Evolutionary conservation across 192 early-diverging fungal species (phyloP), one percentile per base, ranked within the genome.

Genomic region (Mortierella hygrophila): DNA sequence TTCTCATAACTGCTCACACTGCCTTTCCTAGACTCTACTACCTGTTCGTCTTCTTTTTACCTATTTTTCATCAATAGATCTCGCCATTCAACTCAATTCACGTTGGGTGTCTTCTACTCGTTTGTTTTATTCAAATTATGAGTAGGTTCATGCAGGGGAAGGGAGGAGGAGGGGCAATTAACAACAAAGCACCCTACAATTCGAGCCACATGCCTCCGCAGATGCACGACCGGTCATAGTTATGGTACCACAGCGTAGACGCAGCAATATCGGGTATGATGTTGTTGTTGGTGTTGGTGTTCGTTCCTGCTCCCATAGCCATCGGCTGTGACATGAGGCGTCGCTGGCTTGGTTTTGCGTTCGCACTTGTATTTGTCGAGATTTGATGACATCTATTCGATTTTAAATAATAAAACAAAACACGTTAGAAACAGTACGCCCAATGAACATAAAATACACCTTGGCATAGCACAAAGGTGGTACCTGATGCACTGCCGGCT

Each of bases 181-280:
- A 21, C 49, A 18, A 52, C 49, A 0, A 29, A 13, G 60, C 4
- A 38, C 13, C 2, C 57, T 79, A 85, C 32, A 85, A 71, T 40
- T 85, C 83, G 57, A 85, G 57, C 83, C 83, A 85, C 83, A 85
- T 85, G 42, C 83, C 83, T 42, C 83, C 83, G 37, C 83, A 85
- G 60, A 85, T 85, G 41, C 83, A 85, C 1, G 83, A 79, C 37
- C 83, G 74, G 74, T 85, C 83, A 55, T 80, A 85, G 68, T 85
- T 85, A 38, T 85, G 83, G 75, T 85, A 77, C 83, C 83, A 85
- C 15, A 80, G 70, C 15, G 83, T 85, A 9, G 83, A 46, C 8
- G 74, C 65, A 16, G 83, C 78, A 47, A 85, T 80, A 42, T 85
- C 83, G 4, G 82, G 82, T 41, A 84, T 75, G 40, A 74, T 37